These are phyloP conservation scores for Tolypocladium pustulatum DNA, from an alignment of 2,329 filamentous ascomycete genomes.

Conservation along the genomic window DNA sequence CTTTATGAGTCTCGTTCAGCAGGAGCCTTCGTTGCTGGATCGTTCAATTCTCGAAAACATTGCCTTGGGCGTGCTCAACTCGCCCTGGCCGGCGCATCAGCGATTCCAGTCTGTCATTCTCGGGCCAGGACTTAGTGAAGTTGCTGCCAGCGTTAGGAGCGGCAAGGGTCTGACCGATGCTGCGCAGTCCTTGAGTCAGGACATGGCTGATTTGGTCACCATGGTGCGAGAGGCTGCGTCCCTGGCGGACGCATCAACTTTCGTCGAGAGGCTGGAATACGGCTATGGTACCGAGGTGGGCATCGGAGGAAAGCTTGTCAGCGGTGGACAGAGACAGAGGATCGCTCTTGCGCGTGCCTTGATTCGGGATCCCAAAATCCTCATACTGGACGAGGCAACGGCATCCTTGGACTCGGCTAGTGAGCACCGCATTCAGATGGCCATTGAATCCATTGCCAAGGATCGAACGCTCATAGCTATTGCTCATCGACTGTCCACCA, in stretches of 20 bases:
- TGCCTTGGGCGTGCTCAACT: slow-evolving; percentile 36
- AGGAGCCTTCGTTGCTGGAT: slow-evolving; percentile 33
- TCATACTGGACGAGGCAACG: slow-evolving; percentile 53
- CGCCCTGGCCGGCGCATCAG: slow-evolving; percentile 25
- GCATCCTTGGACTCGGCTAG: slow-evolving; percentile 48
- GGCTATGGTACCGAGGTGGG: slow-evolving; percentile 45
- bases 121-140: slow-evolving; percentile 33
- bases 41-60: slow-evolving; percentile 41
- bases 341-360: slow-evolving; percentile 48
- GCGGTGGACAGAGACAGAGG: slow-evolving; percentile 50
- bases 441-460: slow-evolving; percentile 32
- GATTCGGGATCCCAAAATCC: slow-evolving; percentile 43
- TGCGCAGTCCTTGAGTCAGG: slow-evolving; percentile 30
- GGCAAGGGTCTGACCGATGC: slow-evolving; percentile 36
- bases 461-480: slow-evolving; percentile 56
- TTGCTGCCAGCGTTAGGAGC: slow-evolving; percentile 40
- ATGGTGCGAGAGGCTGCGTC: slow-evolving; percentile 7
- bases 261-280: slow-evolving; percentile 42
- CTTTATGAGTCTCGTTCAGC: slow-evolving; percentile 32
- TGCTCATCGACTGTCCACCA: slow-evolving; percentile 51
- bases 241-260: slow-evolving; percentile 17
- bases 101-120: slow-evolving; percentile 35
- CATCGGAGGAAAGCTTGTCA: slow-evolving; percentile 41
- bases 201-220: slow-evolving; percentile 25
- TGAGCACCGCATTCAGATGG: slow-evolving; percentile 42